Evolutionary conservation across 495 filamentous ascomycete species (phyloP).

Genomic region (Penicillium angulare): DNA sequence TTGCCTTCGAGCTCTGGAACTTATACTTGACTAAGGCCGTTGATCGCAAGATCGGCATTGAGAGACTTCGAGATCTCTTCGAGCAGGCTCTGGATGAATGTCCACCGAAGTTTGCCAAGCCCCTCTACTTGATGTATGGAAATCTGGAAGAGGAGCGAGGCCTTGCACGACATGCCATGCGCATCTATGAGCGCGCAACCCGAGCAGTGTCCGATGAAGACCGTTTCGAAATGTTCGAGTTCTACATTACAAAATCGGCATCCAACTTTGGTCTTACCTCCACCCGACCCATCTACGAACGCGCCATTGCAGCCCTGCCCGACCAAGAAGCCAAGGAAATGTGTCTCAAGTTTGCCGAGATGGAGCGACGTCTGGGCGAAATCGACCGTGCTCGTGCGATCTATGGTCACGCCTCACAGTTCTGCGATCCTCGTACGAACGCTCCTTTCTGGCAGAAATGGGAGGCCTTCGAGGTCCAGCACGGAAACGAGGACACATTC

Average conservation of each 20-base stretch:
- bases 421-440: slow-evolving; percentile 90
- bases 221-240: slow-evolving; percentile 96
- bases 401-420: slow-evolving; percentile 94
- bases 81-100: slow-evolving; percentile 95
- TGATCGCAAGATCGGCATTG: slow-evolving; percentile 91
- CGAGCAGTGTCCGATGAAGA: slow-evolving; percentile 95
- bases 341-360: slow-evolving; percentile 99
- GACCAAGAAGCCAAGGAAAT: slow-evolving; percentile 94
- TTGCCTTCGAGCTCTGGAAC: slow-evolving; percentile 99
- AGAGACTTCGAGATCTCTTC: slow-evolving; percentile 91
- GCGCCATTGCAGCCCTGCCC: slow-evolving; percentile 85
- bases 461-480: slow-evolving; percentile 95
- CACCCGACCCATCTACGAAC: slow-evolving; percentile 95
- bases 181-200: slow-evolving; percentile 97
- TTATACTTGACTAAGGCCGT: slow-evolving; percentile 96
- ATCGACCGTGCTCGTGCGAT: slow-evolving; percentile 95
- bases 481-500: slow-evolving; percentile 98
- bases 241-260: slow-evolving; percentile 98
- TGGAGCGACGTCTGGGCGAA: slow-evolving; percentile 94
- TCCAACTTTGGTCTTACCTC: slow-evolving; percentile 97
- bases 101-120: slow-evolving; percentile 93
- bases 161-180: slow-evolving; percentile 95
- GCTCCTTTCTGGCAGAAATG: slow-evolving; percentile 93
- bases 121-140: slow-evolving; percentile 97
- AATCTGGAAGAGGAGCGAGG: slow-evolving; percentile 96